Base-by-base conservation (phyloP, 2,329 filamentous ascomycete species). In the Fusarium agapanthi region DNA sequence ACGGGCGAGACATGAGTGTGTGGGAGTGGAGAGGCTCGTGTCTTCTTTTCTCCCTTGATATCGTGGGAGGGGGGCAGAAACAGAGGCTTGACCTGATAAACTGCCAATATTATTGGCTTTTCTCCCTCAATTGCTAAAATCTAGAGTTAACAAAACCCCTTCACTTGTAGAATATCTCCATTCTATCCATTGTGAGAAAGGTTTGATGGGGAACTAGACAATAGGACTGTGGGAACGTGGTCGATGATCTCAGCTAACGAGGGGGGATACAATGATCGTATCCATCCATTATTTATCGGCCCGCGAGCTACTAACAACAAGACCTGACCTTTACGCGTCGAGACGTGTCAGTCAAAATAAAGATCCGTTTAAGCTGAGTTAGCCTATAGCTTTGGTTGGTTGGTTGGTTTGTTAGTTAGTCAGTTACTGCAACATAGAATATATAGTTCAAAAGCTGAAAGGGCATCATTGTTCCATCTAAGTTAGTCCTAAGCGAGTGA, bases 401-500 rank as follows among this genome's bases (percentile, higher is more conserved):
- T 34, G 16, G 16, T 48, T 32, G 0, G 45, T n/a, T 28, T 5
- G 18, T 44, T 11, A 12, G 44, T 48, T 32, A 10, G 44, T 47
- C 14, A n/a, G 48, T 35, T 26, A 24, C 30, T 35, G 9, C n/a
- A 26, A 15, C n/a, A 51, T 34, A 35, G 32, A 18, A 51, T 35
- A 51, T 30, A 18, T 55, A 62, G 47, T 59, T 34, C 48, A 51
- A 56, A 71, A 58, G 59, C 60, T 65, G 63, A 44, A 74, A 64
- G 67, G 69, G 72, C 75, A 75, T 67, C 65, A 67, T 73, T 75
- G 63, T 71, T 65, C 62, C 60, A 75, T 76, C 71, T 72, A 75
- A 79, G 64, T 54, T 54, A 54, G 50, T 54, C 15, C 55, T 57
- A 57, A 57, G 41, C 77, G 77, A 79, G 77, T 71, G 77, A 77